A percentile compares a stretch with the other conserved stretches of the same genome.
Conservation (phyloP, 768 basidiomycete genomes). For the Lyophyllum atratum region DNA sequence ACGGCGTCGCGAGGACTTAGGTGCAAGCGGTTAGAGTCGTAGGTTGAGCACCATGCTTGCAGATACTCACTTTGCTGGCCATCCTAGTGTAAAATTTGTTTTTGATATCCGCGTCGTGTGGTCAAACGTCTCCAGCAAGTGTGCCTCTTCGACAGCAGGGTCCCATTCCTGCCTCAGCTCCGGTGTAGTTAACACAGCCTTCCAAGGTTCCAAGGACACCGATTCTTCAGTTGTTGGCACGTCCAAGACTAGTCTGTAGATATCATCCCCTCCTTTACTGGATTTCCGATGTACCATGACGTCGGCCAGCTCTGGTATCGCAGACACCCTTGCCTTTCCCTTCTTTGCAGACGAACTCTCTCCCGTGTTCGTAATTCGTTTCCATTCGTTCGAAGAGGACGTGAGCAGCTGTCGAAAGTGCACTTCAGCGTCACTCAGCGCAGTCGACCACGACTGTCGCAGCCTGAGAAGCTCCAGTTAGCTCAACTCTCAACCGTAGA, state of each 20-base stretch:
- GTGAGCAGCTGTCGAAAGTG: conserved; percentile 79
- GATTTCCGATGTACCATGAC: conserved; percentile 78
- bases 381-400: conserved; percentile 79
- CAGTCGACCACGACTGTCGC: conserved; percentile 79
- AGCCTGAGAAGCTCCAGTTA: conserved; percentile 47
- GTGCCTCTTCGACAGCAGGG: conserved; percentile 85
- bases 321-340: conserved; percentile 56
- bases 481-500: not conserved
- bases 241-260: conserved; percentile 84
- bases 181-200: conserved; percentile 78
- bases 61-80: conserved; percentile 88
- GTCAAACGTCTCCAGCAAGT: conserved; percentile 85
- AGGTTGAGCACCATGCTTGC: not conserved
- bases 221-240: conserved; percentile 65
- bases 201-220: conserved; percentile 74
- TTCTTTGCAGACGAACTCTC: conserved; percentile 50
- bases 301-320: conserved; percentile 63
- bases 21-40: conserved; percentile 4
- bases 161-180: conserved; percentile 93
- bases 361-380: conserved; percentile 58
- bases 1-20: conserved; percentile 89
- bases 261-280: conserved; percentile 69
- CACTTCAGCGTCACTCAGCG: conserved; percentile 72
- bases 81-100: conserved; percentile 91
- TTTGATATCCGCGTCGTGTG: conserved; percentile 82